Evolutionary conservation across 495 filamentous ascomycete species (phyloP).

Genomic region (Penicillium subrubescens): DNA sequence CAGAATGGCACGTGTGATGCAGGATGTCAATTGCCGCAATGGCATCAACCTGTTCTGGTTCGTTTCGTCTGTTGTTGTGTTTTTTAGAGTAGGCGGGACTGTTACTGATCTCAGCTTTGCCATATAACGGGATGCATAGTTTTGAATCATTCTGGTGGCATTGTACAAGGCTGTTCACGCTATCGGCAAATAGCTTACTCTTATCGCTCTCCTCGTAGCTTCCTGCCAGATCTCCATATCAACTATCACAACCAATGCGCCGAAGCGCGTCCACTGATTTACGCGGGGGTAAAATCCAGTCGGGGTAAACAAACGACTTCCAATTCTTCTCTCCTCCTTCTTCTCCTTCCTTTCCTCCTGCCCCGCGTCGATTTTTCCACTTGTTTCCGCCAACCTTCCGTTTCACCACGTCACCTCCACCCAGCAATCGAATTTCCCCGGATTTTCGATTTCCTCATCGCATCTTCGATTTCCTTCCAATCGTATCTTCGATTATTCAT

Average conservation of each 20-base stretch:
- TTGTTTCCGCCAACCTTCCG: background rate
- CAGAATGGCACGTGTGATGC: slow-evolving; percentile 20
- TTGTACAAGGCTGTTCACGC: background rate
- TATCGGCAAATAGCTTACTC: background rate
- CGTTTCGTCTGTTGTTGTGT: background rate
- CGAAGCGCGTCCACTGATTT: background rate
- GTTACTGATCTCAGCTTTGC: background rate
- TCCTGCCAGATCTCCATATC: slow-evolving; percentile 20
- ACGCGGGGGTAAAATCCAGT: too few species aligned
- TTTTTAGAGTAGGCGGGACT: background rate
- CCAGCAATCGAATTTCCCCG: background rate
- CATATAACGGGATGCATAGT: background rate
- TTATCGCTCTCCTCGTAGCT: slow-evolving; percentile 15
- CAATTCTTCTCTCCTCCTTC: background rate
- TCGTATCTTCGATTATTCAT: too few species aligned
- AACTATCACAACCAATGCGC: background rate
- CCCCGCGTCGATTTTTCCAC: background rate
- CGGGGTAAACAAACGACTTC: background rate
- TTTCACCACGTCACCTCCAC: background rate
- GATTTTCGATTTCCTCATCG: too few species aligned
- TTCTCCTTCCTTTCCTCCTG: too few species aligned
- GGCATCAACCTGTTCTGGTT: background rate
- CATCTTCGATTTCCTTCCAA: too few species aligned
- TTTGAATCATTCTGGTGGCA: background rate
- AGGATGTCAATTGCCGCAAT: background rate